Base-by-base conservation (phyloP, 176 grass and related monocot genomes). In the Echinochloa phyllopogon region DNA sequence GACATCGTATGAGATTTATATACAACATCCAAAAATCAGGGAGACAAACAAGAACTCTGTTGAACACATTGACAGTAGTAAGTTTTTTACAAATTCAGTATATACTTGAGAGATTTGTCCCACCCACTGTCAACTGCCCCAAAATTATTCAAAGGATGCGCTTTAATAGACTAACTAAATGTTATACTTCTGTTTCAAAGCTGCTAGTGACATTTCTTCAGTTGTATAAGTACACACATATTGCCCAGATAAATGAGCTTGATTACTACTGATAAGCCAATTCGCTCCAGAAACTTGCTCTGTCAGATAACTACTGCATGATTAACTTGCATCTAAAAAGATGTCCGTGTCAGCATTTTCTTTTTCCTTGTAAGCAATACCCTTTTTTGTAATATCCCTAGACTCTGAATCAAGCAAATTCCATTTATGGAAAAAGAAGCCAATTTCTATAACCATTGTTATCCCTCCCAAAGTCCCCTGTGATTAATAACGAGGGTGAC, bases 131-230 rank as follows among this genome's bases (percentile, higher is more conserved):
- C 43, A 6, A 52, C n/a, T 55, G 18, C 6, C 18, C 17, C 52
- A 55, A 55, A 21, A 55, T 21, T 60, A 20, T 37, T 37, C 25
- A 20, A 45, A 36, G 42, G 6, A 82, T n/a, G 15, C 49, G 69
- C 20, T 27, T 27, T 75, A 6, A 57, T 20, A 67, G 25, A 9
- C 6, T 13, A 86, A 9, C 3, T 37, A 52, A 17, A 70, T 82
- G 15, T 41, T 15, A 45, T 56, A 60, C 23, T 82, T 45, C n/a
- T 44, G 33, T 33, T 49, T 38, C 36, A 69, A 63, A 20, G 29
- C 43, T 73, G 18, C 42, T 10, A 69, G 10, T 65, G 17, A 52
- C 36, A 73, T 73, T 40, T 80, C 25, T 80, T 79, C 15, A 64
- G 44, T 44, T 72, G 36, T 40, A 50, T 27, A 38, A 59, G 39